These are phyloP conservation scores for Phaeolepiota aurea DNA, from an alignment of 768 basidiomycete genomes.

Conservation along the genomic window DNA sequence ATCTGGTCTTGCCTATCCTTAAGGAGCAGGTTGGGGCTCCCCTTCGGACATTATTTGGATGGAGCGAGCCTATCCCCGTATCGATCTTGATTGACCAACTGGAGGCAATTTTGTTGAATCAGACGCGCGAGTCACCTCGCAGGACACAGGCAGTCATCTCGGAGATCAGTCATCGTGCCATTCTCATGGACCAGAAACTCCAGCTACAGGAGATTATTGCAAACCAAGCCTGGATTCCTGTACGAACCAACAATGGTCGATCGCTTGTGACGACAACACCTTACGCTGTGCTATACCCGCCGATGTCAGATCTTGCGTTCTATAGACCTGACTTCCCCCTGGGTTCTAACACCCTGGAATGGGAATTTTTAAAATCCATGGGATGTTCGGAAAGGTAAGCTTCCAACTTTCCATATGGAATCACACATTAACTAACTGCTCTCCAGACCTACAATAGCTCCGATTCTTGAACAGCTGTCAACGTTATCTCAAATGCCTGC, in stretches of 20 bases:
- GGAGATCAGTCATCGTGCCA: slow-evolving; percentile 18
- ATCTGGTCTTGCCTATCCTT: not conserved
- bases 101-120: slow-evolving; percentile 8
- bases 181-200: slow-evolving; percentile 4
- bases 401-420: not conserved
- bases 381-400: slow-evolving; percentile 30
- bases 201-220: slow-evolving; percentile 10
- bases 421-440: not conserved
- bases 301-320: slow-evolving; percentile 16
- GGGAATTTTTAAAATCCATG: slow-evolving; percentile 19
- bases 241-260: slow-evolving; percentile 6
- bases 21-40: not conserved
- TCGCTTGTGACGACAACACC: slow-evolving; percentile 10
- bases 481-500: slow-evolving; percentile 7
- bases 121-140: slow-evolving; percentile 6
- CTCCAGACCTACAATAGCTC: slow-evolving; percentile 20
- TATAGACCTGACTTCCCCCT: slow-evolving; percentile 14
- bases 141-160: slow-evolving; percentile 17
- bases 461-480: slow-evolving; percentile 18
- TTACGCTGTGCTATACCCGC: slow-evolving; percentile 14
- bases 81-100: slow-evolving; percentile 25
- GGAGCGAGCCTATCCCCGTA: slow-evolving; percentile 26
- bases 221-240: slow-evolving; percentile 25
- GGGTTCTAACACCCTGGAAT: slow-evolving; percentile 8
- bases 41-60: slow-evolving; percentile 20